Evolutionary conservation across 371 early-diverging fungal species (phyloP).

Genomic region (Circinella umbellata): DNA sequence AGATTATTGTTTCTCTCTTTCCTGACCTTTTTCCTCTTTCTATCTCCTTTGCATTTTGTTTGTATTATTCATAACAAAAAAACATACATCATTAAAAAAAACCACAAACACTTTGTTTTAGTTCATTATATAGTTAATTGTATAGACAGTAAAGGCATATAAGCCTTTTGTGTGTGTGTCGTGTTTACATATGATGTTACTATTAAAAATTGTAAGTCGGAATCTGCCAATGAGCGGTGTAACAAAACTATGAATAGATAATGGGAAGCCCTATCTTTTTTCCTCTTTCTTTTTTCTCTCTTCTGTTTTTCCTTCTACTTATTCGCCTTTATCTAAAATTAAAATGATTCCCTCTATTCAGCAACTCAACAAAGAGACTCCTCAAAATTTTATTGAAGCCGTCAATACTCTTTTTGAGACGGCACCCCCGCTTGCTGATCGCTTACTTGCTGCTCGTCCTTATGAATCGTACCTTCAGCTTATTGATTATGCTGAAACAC

Average conservation of each 20-base stretch:
- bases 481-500: conserved; percentile 59
- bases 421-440: conserved; percentile 81
- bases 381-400: conserved; percentile 59
- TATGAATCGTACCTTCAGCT: conserved; percentile 68
- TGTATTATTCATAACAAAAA: neutral
- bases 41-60: neutral
- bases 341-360: conserved; percentile 67
- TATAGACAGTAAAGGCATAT: neutral
- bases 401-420: conserved; percentile 86
- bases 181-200: neutral
- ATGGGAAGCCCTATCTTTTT: neutral
- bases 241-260: neutral
- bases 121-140: too few relatives aligned
- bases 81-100: neutral
- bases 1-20: neutral
- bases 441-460: conserved; percentile 71
- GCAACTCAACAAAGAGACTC: conserved; percentile 65
- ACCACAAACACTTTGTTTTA: neutral
- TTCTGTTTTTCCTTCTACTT: conserved; percentile 7
- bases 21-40: neutral
- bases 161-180: too few relatives aligned
- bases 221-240: neutral
- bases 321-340: conserved; percentile 6
- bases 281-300: neutral
- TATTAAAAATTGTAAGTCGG: neutral